phyloP scores from a whole-genome alignment of 148 eudicot species.

The Drosera capensis region DNA sequence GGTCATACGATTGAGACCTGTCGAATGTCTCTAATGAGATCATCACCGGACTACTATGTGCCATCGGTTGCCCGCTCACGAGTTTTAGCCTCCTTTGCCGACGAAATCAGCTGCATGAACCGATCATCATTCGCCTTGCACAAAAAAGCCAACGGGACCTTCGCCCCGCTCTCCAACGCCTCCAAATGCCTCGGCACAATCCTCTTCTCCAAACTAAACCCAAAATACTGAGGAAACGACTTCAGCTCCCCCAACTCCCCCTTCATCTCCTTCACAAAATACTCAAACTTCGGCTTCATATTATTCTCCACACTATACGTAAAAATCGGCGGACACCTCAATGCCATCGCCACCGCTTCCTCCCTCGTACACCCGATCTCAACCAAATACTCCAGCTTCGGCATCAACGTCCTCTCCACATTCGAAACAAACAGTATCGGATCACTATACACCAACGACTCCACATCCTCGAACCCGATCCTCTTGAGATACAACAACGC shows the following conservation, averaged over 20 bases:
- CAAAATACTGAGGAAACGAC: slow-evolving; percentile 58
- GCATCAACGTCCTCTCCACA: slow-evolving; percentile 55
- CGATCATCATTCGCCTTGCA: slow-evolving; percentile 80
- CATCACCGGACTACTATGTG: too few species aligned
- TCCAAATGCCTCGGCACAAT: slow-evolving; percentile 46
- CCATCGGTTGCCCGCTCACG: too few species aligned
- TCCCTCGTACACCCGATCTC: slow-evolving; percentile 41
- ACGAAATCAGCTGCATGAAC: slow-evolving; percentile 44
- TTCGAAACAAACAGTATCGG: slow-evolving; percentile 62
- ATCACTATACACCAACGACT: slow-evolving; percentile 53
- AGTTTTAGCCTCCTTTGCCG: too few species aligned
- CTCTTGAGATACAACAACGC: slow-evolving; percentile 53
- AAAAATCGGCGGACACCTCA: slow-evolving; percentile 64
- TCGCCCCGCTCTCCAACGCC: slow-evolving; percentile 34
- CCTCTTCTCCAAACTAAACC: slow-evolving; percentile 31
- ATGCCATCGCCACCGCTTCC: slow-evolving; percentile 53
- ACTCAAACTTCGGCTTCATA: slow-evolving; percentile 41
- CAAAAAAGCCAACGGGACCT: slow-evolving; percentile 39
- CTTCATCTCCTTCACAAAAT: slow-evolving; percentile 32
- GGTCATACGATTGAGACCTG: too few species aligned
- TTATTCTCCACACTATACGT: slow-evolving; percentile 38
- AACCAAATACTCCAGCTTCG: slow-evolving; percentile 53
- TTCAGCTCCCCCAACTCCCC: slow-evolving; percentile 33
- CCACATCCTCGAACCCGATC: slow-evolving; percentile 56
- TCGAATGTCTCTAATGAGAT: too few species aligned